These are phyloP conservation scores for Anthostomella pinea DNA, from an alignment of 2,329 filamentous ascomycete species.

Conservation along the genomic window DNA sequence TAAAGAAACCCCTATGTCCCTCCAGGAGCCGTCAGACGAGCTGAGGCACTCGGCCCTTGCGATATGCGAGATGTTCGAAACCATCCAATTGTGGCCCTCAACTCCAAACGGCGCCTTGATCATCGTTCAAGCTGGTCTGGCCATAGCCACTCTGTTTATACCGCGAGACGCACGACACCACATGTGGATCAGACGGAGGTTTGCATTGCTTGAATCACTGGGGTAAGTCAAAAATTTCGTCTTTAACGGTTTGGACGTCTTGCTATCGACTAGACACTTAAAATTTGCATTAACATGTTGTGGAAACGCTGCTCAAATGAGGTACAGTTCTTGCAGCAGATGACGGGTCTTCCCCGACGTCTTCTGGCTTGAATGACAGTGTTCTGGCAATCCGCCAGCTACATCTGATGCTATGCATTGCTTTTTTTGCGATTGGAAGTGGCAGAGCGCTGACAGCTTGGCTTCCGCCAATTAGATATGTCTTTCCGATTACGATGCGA, in stretches of 20 bases:
- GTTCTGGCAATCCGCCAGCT: no score
- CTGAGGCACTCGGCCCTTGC: conserved; percentile 62
- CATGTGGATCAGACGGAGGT: conserved; percentile 76
- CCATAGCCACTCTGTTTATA: conserved; percentile 75
- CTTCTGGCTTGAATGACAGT: no score
- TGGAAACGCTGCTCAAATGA: no score
- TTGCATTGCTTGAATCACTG: conserved; percentile 72
- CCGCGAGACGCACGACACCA: conserved; percentile 69
- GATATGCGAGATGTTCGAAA: conserved; percentile 76
- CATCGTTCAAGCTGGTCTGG: conserved; percentile 71
- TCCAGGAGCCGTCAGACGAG: conserved; percentile 49
- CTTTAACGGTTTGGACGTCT: no score
- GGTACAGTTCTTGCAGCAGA: no score
- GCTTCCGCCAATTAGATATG: conserved; percentile 59
- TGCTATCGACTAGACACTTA: no score
- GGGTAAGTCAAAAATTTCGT: conserved; percentile 60
- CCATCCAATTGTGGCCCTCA: conserved; percentile 68
- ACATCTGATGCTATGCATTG: not conserved
- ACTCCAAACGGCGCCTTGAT: conserved; percentile 69
- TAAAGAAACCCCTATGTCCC: conserved; percentile 60
- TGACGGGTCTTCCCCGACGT: no score
- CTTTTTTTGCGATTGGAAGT: no score
- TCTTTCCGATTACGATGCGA: conserved; percentile 74
- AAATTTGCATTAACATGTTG: no score
- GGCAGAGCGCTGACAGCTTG: conserved; percentile 1